These are phyloP conservation scores for Brettanomyces sp. DNA, from an alignment of 805 yeast species.

Conservation along the genomic window DNA sequence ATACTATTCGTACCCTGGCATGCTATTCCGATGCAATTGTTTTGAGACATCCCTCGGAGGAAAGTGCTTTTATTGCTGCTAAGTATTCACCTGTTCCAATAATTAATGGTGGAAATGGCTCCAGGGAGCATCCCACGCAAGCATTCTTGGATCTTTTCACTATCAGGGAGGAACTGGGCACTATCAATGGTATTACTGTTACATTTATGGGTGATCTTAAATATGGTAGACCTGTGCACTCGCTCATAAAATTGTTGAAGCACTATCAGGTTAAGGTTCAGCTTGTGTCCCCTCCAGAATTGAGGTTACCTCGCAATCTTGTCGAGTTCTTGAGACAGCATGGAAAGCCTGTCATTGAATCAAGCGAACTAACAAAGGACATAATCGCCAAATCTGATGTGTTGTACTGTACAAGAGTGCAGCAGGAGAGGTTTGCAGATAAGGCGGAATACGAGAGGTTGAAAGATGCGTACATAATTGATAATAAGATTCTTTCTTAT, in stretches of 20 bases:
- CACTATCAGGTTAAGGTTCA: slow-evolving; percentile 91
- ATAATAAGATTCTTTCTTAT: slow-evolving; percentile 79
- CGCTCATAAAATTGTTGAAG: slow-evolving; percentile 79
- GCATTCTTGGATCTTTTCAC: slow-evolving; percentile 96
- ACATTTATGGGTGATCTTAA: slow-evolving; percentile 99
- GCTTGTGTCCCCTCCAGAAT: slow-evolving; percentile 83
- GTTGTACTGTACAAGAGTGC: slow-evolving; percentile 95
- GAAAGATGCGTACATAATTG: slow-evolving; percentile 86
- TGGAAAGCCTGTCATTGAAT: slow-evolving; percentile 66
- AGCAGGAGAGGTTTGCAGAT: slow-evolving; percentile 86
- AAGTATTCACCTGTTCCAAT: slow-evolving; percentile 96
- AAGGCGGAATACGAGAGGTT: slow-evolving; percentile 72
- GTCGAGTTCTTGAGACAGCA: slow-evolving; percentile 54
- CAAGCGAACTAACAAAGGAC: slow-evolving; percentile 71
- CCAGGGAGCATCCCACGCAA: slow-evolving; percentile 98
- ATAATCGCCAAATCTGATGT: slow-evolving; percentile 88
- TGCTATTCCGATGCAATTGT: slow-evolving; percentile 96
- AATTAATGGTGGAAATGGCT: slow-evolving; percentile 95
- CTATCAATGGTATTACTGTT: slow-evolving; percentile 94
- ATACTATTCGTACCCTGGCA: slow-evolving; percentile 88
- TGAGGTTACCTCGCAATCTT: slow-evolving; percentile 70
- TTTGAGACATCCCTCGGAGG: slow-evolving; percentile 90
- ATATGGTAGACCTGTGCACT: slow-evolving; percentile 98
- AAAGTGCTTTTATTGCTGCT: slow-evolving; percentile 88
- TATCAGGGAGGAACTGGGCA: slow-evolving; percentile 96